Evolutionary conservation across 1,139 yeast species (phyloP), one percentile per base, ranked within the genome.

Genomic region (Saccharomyces hybrid): DNA sequence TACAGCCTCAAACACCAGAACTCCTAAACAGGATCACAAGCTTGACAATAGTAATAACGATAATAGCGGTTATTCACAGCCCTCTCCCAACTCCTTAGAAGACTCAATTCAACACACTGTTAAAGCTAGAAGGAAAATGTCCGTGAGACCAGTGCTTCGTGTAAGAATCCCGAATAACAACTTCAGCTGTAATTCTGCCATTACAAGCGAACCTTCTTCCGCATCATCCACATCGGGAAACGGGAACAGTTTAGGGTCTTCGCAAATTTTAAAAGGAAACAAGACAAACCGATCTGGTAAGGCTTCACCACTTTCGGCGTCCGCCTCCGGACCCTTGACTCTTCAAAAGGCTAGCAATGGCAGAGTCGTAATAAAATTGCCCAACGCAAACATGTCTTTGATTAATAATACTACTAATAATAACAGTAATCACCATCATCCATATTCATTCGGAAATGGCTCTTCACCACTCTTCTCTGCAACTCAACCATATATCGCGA

Each of bases 401-500:
- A n/a, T 4, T 28, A 41, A 12, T n/a, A 29, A 34, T 19, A 26
- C 47, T 12, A 41, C 47, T 42, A 11, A 51, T 21, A 49, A 41
- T 26, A 16, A 31, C 24, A 49, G 38, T 21, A 27, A 42, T n/a
- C 28, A 11, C 14, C 31, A 28, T 16, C 7, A 42, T 12, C 29
- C 29, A 16, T 41, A 21, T 48, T 21, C 44, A 31, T 32, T 31
- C 51, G 44, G n/a, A 32, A 27, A 48, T 47, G 31, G 24, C 31
- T 47, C 55, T 29, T 60, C 59, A 21, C 60, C 60, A 2, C 47
- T 59, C 46, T 53, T 55, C 16, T 55, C 58, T 16, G 47, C 56
- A 4, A 49, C 58, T 8, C 59, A 59, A 19, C 60, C 60, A 8
- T 59, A 59, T 27, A 50, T 59, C n/a, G 60, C 61, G 3, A 59